Evolutionary conservation across 2,329 filamentous ascomycete genomes (phyloP).

Genomic region (Kalmusia sp.): DNA sequence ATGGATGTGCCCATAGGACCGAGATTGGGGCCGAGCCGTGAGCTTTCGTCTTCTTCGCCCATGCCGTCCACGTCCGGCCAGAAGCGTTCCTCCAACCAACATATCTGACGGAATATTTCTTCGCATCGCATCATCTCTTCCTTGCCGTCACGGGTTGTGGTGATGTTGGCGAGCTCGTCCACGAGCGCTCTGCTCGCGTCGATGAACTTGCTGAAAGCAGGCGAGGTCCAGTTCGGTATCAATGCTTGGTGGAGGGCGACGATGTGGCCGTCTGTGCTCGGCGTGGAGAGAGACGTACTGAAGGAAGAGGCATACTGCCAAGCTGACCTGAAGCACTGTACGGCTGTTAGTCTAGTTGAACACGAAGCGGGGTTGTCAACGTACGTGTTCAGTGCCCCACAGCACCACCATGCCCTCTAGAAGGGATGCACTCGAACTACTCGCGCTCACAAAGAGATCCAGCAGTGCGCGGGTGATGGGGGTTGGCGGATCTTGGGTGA

Average conservation of each 20-base stretch:
- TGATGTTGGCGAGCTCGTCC: constrained; percentile 58
- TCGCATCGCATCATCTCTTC: constrained; percentile 57
- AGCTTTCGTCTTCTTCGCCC: constrained; percentile 53
- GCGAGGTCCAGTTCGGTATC: constrained; percentile 60
- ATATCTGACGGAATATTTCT: constrained; percentile 55
- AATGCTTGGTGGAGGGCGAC: constrained; percentile 57
- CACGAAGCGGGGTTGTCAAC: constrained; percentile 12
- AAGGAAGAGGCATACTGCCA: constrained; percentile 58
- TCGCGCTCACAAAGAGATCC: constrained; percentile 66
- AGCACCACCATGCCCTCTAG: constrained; percentile 76
- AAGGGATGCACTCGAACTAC: constrained; percentile 59
- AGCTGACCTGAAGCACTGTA: constrained; percentile 54
- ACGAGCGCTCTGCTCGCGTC: constrained; percentile 57
- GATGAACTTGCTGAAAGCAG: constrained; percentile 58
- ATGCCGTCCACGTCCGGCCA: constrained; percentile 59
- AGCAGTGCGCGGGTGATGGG: constrained; percentile 62
- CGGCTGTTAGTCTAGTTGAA: constrained; percentile 12
- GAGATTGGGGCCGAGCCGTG: constrained; percentile 26
- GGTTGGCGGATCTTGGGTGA: constrained; percentile 54
- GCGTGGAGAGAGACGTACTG: constrained; percentile 45
- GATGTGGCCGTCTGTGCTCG: constrained; percentile 52
- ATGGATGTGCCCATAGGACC: constrained; percentile 26
- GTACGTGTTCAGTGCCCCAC: constrained; percentile 74
- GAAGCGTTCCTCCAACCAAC: constrained; percentile 57
- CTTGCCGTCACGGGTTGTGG: constrained; percentile 55